phyloP scores from a whole-genome alignment of 2,329 filamentous ascomycete species.

The Periglandula ipomoeae region DNA sequence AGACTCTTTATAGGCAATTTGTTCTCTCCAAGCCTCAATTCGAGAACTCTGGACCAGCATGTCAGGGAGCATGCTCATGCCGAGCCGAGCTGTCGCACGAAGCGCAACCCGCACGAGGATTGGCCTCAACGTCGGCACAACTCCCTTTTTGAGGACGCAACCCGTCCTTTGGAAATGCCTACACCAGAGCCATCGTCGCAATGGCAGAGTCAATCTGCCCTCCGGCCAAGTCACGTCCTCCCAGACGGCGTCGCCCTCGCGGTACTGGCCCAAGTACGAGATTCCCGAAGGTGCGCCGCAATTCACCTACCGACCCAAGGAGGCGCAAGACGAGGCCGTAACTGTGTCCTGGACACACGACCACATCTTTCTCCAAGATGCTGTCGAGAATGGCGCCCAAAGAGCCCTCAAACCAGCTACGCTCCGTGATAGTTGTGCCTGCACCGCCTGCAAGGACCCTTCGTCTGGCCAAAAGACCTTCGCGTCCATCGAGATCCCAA shows the following conservation, averaged over 20 bases:
- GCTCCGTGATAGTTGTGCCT: slow-evolving; percentile 48
- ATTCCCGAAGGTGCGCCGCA: slow-evolving; percentile 10
- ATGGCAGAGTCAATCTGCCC: background rate
- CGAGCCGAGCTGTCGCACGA: background rate
- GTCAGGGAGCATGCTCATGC: background rate
- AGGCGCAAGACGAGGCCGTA: slow-evolving; percentile 8
- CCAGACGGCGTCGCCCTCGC: background rate
- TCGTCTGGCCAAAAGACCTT: slow-evolving; percentile 52
- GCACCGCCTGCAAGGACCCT: slow-evolving; percentile 41
- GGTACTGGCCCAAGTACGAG: slow-evolving; percentile 10
- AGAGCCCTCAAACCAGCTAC: slow-evolving; percentile 18
- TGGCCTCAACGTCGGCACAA: background rate
- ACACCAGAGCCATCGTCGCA: background rate
- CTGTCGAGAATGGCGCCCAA: slow-evolving; percentile 10
- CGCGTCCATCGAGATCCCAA: slow-evolving; percentile 31
- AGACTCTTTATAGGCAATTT: too few relatives aligned
- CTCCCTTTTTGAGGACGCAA: background rate
- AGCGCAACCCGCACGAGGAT: background rate
- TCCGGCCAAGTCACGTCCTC: background rate
- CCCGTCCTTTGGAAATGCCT: background rate
- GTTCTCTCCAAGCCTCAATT: background rate
- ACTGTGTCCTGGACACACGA: slow-evolving; percentile 17
- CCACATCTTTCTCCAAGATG: slow-evolving; percentile 21
- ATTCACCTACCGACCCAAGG: slow-evolving; percentile 6
- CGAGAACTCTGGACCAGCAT: background rate